Evolutionary conservation across 331 rosid species (phyloP).

Genomic region (Erythrophleum ivorense): DNA sequence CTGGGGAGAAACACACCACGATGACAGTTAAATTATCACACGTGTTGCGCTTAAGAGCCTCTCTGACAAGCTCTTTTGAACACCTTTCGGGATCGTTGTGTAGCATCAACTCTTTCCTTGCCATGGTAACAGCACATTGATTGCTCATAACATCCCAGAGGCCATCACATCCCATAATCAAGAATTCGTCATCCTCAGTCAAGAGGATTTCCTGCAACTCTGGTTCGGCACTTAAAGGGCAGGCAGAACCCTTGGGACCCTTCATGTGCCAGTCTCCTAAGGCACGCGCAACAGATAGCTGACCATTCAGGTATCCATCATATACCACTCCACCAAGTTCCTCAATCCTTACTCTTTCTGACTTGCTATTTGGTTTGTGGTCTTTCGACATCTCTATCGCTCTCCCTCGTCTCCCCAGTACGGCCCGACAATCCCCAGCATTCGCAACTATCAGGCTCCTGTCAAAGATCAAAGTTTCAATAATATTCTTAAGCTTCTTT

Average conservation of each 20-base stretch:
- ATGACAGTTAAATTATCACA: constrained; percentile 85
- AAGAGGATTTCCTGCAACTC: constrained; percentile 71
- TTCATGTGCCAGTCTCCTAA: constrained; percentile 98
- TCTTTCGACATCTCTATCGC: constrained; percentile 87
- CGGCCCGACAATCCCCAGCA: constrained; percentile 89
- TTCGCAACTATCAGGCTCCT: constrained; percentile 82
- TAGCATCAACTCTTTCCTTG: constrained; percentile 82
- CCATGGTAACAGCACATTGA: constrained; percentile 82
- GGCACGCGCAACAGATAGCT: constrained; percentile 84
- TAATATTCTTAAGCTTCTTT: constrained; percentile 7
- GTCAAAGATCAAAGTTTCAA: constrained; percentile 24
- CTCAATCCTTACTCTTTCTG: constrained; percentile 82
- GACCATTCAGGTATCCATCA: constrained; percentile 89
- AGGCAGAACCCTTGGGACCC: constrained; percentile 77
- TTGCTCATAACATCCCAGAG: constrained; percentile 96
- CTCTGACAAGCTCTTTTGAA: constrained; percentile 82
- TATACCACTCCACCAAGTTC: constrained; percentile 87
- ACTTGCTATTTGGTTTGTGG: constrained; percentile 76
- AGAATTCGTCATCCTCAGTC: constrained; percentile 80
- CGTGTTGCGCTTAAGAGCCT: constrained; percentile 82
- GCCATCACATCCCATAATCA: constrained; percentile 91
- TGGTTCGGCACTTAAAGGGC: constrained; percentile 85
- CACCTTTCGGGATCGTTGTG: constrained; percentile 88
- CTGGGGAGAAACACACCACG: constrained; percentile 73
- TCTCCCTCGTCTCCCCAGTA: constrained; percentile 83